Evolutionary conservation across 768 basidiomycete genomes (phyloP).

Genomic region (Boletus patriciae): DNA sequence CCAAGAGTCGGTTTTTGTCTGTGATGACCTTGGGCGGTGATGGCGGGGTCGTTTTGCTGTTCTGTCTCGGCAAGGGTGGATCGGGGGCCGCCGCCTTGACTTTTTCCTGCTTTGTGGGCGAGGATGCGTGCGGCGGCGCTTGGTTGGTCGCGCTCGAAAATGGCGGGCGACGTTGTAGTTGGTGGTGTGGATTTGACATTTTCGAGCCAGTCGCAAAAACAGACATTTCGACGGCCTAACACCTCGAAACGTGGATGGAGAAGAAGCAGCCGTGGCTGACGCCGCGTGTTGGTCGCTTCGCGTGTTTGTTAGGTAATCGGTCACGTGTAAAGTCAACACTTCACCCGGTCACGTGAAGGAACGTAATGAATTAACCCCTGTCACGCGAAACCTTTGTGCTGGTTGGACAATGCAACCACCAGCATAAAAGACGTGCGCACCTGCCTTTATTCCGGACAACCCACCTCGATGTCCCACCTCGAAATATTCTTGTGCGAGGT

Average conservation of each 20-base stretch:
- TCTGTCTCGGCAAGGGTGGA: conserved; percentile 78
- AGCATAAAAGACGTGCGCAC: background rate
- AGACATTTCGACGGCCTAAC: conserved; percentile 50
- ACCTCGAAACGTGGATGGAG: conserved; percentile 36
- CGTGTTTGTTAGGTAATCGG: conserved; percentile 33
- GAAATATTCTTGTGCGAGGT: too few relatives aligned
- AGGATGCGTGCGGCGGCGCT: conserved; percentile 27
- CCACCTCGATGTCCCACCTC: too few relatives aligned
- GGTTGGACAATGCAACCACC: too few relatives aligned
- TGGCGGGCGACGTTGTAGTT: conserved; percentile 42
- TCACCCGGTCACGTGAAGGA: conserved; percentile 21
- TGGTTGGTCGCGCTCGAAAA: conserved; percentile 44
- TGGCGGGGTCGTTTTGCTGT: conserved; percentile 77
- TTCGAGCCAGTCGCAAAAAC: conserved; percentile 37
- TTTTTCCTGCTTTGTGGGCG: conserved; percentile 39
- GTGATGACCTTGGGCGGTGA: conserved; percentile 76
- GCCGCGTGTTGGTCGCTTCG: conserved; percentile 15
- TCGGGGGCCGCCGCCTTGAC: conserved; percentile 45
- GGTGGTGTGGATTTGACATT: conserved; percentile 27
- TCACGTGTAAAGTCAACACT: conserved; percentile 35
- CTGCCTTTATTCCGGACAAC: background rate
- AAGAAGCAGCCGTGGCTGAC: conserved; percentile 16
- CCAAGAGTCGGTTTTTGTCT: conserved; percentile 56
- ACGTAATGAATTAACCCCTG: conserved; percentile 22
- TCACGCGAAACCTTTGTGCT: background rate